Percentiles rank a stretch among this genome's conserved stretches.
Evolutionary conservation across 2,329 filamentous ascomycete species (phyloP).

Genomic region (Ophiostoma sp.): DNA sequence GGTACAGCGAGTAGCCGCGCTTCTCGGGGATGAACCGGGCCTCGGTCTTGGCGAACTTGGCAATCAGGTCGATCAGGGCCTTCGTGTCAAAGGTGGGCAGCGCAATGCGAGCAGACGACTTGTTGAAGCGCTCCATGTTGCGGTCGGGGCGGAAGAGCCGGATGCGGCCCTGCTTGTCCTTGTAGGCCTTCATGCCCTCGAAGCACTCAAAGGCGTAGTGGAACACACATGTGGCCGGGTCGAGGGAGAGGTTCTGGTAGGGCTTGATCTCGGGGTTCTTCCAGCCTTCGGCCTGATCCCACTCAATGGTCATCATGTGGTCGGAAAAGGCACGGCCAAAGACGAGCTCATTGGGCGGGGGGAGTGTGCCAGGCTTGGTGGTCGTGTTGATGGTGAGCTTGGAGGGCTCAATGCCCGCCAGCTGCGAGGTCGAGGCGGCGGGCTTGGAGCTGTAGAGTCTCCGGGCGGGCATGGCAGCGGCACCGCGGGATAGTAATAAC

Average conservation of each 20-base stretch:
- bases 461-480: slow-evolving; percentile 27
- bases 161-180: slow-evolving; percentile 70
- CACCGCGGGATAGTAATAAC: slow-evolving; percentile 22
- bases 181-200: slow-evolving; percentile 99
- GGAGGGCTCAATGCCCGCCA: slow-evolving; percentile 67
- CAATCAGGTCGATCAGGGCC: slow-evolving; percentile 73
- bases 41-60: slow-evolving; percentile 73
- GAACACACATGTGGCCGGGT: slow-evolving; percentile 93
- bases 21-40: slow-evolving; percentile 81
- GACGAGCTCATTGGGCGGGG: slow-evolving; percentile 73
- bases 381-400: slow-evolving; percentile 72
- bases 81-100: slow-evolving; percentile 77
- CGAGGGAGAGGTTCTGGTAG: slow-evolving; percentile 94
- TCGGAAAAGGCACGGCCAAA: slow-evolving; percentile 93
- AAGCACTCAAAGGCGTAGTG: slow-evolving; percentile 99
- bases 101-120: slow-evolving; percentile 84
- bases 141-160: slow-evolving; percentile 89
- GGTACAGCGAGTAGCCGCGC: slow-evolving; percentile 89
- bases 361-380: slow-evolving; percentile 65
- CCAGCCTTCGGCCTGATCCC: slow-evolving; percentile 84
- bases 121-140: slow-evolving; percentile 95
- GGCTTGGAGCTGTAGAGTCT: slow-evolving; percentile 52
- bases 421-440: slow-evolving; percentile 40
- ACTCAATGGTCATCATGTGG: slow-evolving; percentile 95
- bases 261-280: slow-evolving; percentile 74